A percentile compares a stretch with the other conserved stretches of the same genome.
phyloP scores from a whole-genome alignment of 2,329 filamentous ascomycete species.

The Boeremia exigua region DNA sequence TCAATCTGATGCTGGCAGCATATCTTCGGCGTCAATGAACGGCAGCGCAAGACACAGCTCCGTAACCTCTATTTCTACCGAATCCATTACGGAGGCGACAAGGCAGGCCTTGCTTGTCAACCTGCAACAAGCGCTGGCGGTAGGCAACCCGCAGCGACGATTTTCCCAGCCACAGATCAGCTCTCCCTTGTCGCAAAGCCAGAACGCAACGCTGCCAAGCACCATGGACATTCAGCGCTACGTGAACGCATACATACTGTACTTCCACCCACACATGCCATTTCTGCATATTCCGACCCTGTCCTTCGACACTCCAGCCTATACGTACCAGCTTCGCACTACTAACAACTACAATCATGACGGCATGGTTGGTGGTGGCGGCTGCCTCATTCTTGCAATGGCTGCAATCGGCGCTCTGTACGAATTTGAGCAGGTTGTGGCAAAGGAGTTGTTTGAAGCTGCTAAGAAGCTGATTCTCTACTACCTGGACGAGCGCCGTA shows the following conservation, averaged over 20 bases:
- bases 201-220: constrained; percentile 71
- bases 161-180: constrained; percentile 65
- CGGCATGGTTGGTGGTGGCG: constrained; percentile 74
- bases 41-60: constrained; percentile 69
- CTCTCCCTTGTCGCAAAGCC: constrained; percentile 56
- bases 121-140: constrained; percentile 64
- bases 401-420: constrained; percentile 87
- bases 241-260: constrained; percentile 86
- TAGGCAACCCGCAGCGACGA: constrained; percentile 60
- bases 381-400: constrained; percentile 87
- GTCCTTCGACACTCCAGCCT: constrained; percentile 81
- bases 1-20: constrained; percentile 69
- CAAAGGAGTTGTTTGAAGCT: constrained; percentile 86
- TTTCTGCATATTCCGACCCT: constrained; percentile 91
- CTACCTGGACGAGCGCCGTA: constrained; percentile 89
- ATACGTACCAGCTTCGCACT: constrained; percentile 65
- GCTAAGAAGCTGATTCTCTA: constrained; percentile 95
- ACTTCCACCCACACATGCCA: constrained; percentile 93
- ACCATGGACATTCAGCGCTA: constrained; percentile 88
- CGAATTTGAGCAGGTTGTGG: constrained; percentile 79
- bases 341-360: constrained; percentile 61
- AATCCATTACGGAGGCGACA: constrained; percentile 71
- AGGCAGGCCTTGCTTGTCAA: constrained; percentile 67
- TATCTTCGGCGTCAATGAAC: constrained; percentile 71
- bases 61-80: constrained; percentile 65